Percentiles rank a stretch among this genome's conserved stretches.
These are phyloP conservation scores for Fusarium coicis DNA, from an alignment of 2,329 filamentous ascomycete genomes.

Conservation along the genomic window DNA sequence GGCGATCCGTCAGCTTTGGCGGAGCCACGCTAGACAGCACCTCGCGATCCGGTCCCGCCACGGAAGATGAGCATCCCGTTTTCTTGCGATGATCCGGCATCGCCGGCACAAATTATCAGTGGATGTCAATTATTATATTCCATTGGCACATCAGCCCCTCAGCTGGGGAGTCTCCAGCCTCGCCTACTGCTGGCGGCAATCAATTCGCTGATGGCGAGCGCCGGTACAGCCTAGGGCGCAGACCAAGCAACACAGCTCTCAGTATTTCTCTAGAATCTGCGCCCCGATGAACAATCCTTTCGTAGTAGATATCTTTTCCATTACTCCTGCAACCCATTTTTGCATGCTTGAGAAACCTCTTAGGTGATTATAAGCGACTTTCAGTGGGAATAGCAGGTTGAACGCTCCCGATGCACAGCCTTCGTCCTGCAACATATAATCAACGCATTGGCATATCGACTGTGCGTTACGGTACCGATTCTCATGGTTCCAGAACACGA, in stretches of 20 bases:
- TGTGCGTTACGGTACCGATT: neutral
- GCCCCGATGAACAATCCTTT: neutral
- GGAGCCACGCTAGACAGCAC: neutral
- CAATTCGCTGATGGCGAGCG: too few relatives aligned
- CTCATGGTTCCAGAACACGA: neutral
- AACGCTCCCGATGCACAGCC: neutral
- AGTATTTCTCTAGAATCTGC: neutral
- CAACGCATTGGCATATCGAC: neutral
- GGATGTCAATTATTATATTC: too few relatives aligned
- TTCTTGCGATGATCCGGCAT: neutral
- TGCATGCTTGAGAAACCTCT: neutral
- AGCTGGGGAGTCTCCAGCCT: too few relatives aligned
- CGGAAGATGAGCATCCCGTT: neutral
- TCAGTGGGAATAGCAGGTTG: neutral
- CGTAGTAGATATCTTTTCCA: neutral
- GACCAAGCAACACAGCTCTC: neutral
- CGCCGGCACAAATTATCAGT: neutral
- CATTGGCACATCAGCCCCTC: too few relatives aligned
- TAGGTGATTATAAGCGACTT: neutral
- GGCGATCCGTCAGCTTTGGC: neutral
- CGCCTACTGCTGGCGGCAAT: neutral
- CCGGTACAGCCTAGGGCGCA: too few relatives aligned
- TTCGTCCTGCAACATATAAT: neutral
- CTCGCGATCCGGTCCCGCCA: neutral
- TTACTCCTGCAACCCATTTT: neutral